Percentiles rank a stretch among this genome's conserved stretches.
These are phyloP conservation scores for Scopulariopsis brevicaulis DNA, from an alignment of 2,329 filamentous ascomycete species.

Conservation along the genomic window DNA sequence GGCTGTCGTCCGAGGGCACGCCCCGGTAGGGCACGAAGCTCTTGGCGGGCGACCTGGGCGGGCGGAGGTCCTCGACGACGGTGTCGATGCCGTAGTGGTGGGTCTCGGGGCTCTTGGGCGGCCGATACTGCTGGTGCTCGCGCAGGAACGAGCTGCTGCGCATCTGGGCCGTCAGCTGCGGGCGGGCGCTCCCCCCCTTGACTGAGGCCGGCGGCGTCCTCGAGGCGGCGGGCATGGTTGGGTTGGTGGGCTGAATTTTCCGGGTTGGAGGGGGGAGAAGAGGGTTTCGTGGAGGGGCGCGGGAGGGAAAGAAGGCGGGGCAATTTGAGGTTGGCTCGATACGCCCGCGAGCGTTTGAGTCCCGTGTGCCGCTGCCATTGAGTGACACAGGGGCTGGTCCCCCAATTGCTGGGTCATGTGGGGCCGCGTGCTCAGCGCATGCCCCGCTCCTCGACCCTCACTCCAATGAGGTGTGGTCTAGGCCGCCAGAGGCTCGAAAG, in stretches of 20 bases:
- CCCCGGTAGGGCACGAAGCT: constrained; percentile 36
- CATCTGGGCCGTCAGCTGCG: constrained; percentile 36
- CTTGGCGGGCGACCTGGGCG: constrained; percentile 20
- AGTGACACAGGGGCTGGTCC: too few species aligned
- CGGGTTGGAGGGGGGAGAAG: background rate
- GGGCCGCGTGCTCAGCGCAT: too few species aligned
- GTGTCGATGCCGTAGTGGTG: constrained; percentile 50
- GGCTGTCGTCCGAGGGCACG: constrained; percentile 46
- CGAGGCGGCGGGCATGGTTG: background rate
- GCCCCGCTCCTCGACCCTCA: too few species aligned
- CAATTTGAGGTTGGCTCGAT: background rate
- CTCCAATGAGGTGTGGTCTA: too few species aligned
- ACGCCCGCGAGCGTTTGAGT: too few species aligned
- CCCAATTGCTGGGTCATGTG: too few species aligned
- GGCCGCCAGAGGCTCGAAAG: too few species aligned
- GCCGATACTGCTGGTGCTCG: constrained; percentile 53
- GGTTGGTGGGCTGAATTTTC: background rate
- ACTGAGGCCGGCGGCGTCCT: background rate
- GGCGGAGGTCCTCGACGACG: constrained; percentile 44
- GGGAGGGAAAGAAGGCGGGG: background rate
- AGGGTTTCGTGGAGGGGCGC: background rate
- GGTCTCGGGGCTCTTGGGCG: constrained; percentile 37
- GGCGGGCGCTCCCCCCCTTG: constrained; percentile 20
- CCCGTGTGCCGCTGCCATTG: too few species aligned
- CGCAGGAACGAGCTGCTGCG: constrained; percentile 51